Percentiles rank a stretch among this genome's conserved stretches.
Conservation (phyloP, 2,329 filamentous ascomycete genomes). For the Clonostachys rhizophaga region DNA sequence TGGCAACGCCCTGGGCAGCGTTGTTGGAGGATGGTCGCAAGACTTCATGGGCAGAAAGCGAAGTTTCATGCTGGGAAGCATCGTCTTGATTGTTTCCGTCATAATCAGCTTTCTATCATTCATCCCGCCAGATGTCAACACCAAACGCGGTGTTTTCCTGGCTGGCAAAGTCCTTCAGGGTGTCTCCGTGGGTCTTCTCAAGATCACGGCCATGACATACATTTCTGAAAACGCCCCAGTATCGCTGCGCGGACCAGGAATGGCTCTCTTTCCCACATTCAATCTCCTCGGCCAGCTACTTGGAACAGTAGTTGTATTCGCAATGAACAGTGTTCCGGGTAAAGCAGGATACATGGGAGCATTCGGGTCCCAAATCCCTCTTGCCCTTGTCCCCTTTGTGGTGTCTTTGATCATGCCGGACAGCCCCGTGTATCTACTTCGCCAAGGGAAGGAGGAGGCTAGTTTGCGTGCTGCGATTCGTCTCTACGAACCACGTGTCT, state of each 20-base stretch:
- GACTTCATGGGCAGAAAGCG: slow-evolving; percentile 16
- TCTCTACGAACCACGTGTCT: slow-evolving; percentile 19
- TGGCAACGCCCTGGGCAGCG: slow-evolving; percentile 13
- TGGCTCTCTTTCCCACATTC: slow-evolving; percentile 44
- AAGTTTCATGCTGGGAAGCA: slow-evolving; percentile 13
- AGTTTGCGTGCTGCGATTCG: slow-evolving; percentile 40
- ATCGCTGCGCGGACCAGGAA: slow-evolving; percentile 35
- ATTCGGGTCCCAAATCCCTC: slow-evolving; percentile 38
- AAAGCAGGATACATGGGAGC: slow-evolving; percentile 27
- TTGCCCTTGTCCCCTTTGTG: slow-evolving; percentile 32
- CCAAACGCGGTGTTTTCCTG: slow-evolving; percentile 14
- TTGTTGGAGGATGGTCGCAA: slow-evolving; percentile 18
- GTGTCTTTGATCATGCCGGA: slow-evolving; percentile 43
- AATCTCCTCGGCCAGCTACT: slow-evolving; percentile 41
- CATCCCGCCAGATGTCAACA: slow-evolving; percentile 1
- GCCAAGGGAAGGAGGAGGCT: slow-evolving; percentile 27
- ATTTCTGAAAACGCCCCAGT: slow-evolving; percentile 44
- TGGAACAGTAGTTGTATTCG: slow-evolving; percentile 34
- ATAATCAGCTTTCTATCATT: slow-evolving; percentile 18
- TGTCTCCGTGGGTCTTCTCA: slow-evolving; percentile 29
- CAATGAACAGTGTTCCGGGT: slow-evolving; percentile 9
- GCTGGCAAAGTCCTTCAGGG: slow-evolving; percentile 17
- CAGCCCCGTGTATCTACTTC: slow-evolving; percentile 42
- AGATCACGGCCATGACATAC: slow-evolving; percentile 37
- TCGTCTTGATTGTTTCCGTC: slow-evolving; percentile 14